These are phyloP conservation scores for Penicillium lagena DNA, from an alignment of 495 filamentous ascomycete genomes.

Conservation along the genomic window DNA sequence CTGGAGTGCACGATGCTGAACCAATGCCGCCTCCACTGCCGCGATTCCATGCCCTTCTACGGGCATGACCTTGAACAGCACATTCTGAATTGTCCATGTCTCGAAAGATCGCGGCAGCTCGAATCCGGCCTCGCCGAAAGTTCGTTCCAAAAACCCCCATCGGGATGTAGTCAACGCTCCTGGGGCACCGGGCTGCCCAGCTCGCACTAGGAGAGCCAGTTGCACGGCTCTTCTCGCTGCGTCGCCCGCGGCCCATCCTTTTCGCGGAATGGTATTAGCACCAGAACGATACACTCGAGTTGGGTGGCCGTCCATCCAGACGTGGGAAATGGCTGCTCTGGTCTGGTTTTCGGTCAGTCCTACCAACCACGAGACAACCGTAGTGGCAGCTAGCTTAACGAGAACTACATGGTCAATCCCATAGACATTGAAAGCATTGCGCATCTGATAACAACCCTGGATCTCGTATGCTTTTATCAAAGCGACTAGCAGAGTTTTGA, in stretches of 20 bases:
- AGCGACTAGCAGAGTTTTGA: conserved; percentile 26
- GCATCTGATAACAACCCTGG: conserved; percentile 34
- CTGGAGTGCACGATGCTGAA: conserved; percentile 8
- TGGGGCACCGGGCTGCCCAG: conserved; percentile 29
- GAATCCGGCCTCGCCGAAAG: conserved; percentile 20
- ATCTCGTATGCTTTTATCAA: conserved; percentile 44
- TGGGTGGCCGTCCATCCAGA: conserved; percentile 33
- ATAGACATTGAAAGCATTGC: conserved; percentile 31
- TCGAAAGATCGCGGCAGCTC: conserved; percentile 21
- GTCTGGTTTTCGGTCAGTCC: conserved; percentile 25
- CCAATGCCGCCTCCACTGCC: conserved; percentile 29
- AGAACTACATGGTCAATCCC: conserved; percentile 43
- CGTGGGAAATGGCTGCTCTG: conserved; percentile 29
- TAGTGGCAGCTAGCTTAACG: conserved; percentile 36
- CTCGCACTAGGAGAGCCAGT: conserved; percentile 21
- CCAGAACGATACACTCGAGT: conserved; percentile 26
- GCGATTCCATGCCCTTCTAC: conserved; percentile 34
- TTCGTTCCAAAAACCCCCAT: conserved; percentile 33
- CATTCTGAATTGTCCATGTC: conserved; percentile 27
- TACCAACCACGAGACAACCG: conserved; percentile 31
- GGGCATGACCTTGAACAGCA: conserved; percentile 32
- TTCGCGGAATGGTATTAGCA: conserved; percentile 32
- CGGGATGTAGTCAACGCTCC: conserved; percentile 21
- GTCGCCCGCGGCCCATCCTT: conserved; percentile 43
- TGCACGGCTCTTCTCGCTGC: conserved; percentile 40